Evolutionary conservation across 192 early-diverging fungal genomes (phyloP).

Genomic region (Linnemannia hyalina): DNA sequence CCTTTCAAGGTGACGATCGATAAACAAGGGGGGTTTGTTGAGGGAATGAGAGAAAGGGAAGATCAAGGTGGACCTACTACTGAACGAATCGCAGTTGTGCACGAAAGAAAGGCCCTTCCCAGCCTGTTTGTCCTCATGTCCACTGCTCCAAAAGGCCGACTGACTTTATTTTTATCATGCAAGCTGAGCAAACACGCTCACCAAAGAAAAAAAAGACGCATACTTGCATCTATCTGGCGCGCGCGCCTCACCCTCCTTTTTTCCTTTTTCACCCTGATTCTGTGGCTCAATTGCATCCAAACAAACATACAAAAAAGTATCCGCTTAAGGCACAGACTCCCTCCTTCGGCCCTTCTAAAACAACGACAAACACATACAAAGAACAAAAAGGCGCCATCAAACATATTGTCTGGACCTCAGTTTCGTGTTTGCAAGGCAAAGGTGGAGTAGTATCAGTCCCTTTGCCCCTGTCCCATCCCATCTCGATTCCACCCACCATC

Average conservation of each 20-base stretch:
- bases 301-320: neutral
- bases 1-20: neutral
- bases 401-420: neutral
- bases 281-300: neutral
- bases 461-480: neutral
- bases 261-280: neutral
- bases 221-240: neutral
- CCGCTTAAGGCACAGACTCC: neutral
- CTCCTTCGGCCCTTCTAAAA: neutral
- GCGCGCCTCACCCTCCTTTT: neutral
- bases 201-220: neutral
- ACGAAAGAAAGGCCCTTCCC: neutral
- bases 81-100: slow-evolving; percentile 7
- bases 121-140: neutral
- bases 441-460: neutral
- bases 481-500: neutral
- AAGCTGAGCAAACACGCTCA: neutral
- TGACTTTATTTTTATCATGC: neutral
- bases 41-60: neutral
- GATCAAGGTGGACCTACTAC: neutral
- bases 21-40: neutral
- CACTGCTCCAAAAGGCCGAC: neutral
- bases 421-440: neutral
- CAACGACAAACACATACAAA: neutral
- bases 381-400: neutral